phyloP scores from a whole-genome alignment of 495 filamentous ascomycete species.

The Aspergillus coremiiformis region DNA sequence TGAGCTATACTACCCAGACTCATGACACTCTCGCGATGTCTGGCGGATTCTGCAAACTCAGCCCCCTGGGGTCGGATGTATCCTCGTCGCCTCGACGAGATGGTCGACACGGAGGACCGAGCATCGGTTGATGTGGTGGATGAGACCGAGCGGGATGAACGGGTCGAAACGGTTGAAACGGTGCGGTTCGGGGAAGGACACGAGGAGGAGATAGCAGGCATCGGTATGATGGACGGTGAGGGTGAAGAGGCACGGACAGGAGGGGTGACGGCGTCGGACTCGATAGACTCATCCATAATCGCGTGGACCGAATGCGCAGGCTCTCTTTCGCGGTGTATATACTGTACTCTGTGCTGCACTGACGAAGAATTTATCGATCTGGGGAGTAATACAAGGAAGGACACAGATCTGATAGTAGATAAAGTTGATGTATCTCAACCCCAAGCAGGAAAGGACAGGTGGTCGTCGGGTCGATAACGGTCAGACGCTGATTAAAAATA shows the following conservation, averaged over 20 bases:
- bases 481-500: constrained; percentile 11
- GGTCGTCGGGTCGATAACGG: constrained; percentile 12
- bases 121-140: constrained; percentile 51
- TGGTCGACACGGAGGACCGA: constrained; percentile 45
- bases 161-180: constrained; percentile 68
- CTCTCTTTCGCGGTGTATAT: constrained; percentile 5
- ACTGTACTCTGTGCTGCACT: neutral
- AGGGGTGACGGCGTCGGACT: constrained; percentile 19
- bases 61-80: constrained; percentile 89
- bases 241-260: constrained; percentile 47
- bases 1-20: constrained; percentile 94
- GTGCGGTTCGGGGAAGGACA: constrained; percentile 62
- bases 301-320: constrained; percentile 8
- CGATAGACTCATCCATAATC: constrained; percentile 31
- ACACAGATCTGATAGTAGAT: neutral
- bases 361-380: constrained; percentile 1
- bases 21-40: constrained; percentile 85
- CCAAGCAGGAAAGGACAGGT: constrained; percentile 16
- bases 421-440: neutral
- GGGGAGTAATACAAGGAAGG: neutral
- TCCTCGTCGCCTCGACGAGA: constrained; percentile 58
- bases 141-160: constrained; percentile 62
- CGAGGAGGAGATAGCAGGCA: constrained; percentile 55
- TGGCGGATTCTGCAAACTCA: constrained; percentile 83
- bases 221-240: constrained; percentile 52